Conservation (phyloP, 352 stramenopile genomes). For the Thraustochytrium sp. region DNA sequence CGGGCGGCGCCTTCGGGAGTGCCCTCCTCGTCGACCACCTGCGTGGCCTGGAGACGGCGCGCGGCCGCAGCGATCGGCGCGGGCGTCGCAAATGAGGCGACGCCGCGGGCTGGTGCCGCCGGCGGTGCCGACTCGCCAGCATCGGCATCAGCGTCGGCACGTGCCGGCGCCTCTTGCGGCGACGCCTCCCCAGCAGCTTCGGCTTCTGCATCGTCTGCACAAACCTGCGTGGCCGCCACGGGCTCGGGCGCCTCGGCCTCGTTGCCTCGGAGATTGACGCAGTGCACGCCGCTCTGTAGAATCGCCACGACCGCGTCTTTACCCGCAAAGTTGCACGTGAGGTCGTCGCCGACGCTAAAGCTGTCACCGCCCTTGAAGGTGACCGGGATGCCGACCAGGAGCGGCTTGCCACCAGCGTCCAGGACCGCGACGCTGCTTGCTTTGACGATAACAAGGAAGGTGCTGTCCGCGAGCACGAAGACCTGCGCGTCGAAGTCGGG, state of each 20-base stretch:
- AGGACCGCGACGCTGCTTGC: neutral
- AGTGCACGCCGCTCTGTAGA: neutral
- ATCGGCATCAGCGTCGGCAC: no score
- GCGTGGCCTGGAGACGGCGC: neutral
- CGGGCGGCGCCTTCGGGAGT: neutral
- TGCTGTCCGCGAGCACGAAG: neutral
- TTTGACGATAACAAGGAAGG: neutral
- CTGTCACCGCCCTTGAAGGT: neutral
- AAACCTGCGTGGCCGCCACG: neutral
- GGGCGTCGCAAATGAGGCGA: neutral
- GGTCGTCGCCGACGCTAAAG: neutral
- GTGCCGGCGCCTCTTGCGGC: no score
- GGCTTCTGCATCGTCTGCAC: no score
- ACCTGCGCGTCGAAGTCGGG: no score
- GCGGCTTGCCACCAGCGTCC: neutral
- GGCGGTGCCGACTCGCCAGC: no score
- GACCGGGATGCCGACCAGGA: neutral
- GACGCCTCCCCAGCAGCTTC: no score
- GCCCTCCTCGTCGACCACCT: neutral
- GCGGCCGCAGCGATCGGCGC: neutral
- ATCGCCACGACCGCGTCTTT: neutral
- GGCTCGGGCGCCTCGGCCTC: neutral
- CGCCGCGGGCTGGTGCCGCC: no score
- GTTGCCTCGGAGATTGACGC: neutral
- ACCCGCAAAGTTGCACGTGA: neutral